phyloP scores from a whole-genome alignment of 2,329 filamentous ascomycete species.

The Diaporthe capsici region DNA sequence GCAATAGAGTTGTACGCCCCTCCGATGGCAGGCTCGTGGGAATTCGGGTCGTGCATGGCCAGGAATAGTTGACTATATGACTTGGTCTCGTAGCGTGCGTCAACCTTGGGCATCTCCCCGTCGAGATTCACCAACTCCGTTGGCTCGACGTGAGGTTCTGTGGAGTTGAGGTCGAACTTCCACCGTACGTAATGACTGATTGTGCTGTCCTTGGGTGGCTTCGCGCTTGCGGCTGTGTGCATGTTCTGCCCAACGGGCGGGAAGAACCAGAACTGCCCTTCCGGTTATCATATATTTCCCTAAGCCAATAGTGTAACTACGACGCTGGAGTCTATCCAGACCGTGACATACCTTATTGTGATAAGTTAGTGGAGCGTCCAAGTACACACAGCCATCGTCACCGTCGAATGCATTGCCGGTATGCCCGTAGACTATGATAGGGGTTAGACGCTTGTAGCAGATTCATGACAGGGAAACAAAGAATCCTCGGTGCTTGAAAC shows the following conservation, averaged over 20 bases:
- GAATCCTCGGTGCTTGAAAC: neutral
- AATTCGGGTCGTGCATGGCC: conserved; percentile 37
- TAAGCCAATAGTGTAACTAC: neutral
- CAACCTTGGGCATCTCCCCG: conserved; percentile 36
- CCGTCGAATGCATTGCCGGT: conserved; percentile 35
- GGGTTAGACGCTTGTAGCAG: neutral
- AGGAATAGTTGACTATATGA: conserved; percentile 24
- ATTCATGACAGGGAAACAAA: no score
- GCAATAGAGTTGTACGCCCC: conserved; percentile 35
- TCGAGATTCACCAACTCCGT: conserved; percentile 29
- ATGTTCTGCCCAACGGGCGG: conserved; percentile 28
- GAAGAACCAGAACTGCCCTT: conserved; percentile 35
- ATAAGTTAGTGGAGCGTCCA: conserved; percentile 30
- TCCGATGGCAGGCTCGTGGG: conserved; percentile 31
- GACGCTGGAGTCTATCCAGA: neutral
- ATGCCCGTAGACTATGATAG: conserved; percentile 21
- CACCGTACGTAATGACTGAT: conserved; percentile 36
- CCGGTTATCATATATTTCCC: neutral
- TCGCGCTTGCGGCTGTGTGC: conserved; percentile 34
- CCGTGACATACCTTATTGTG: conserved; percentile 30
- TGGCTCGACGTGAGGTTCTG: conserved; percentile 11
- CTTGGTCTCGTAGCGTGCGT: conserved; percentile 27
- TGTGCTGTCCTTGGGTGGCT: conserved; percentile 10
- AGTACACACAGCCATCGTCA: conserved; percentile 29
- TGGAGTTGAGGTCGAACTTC: conserved; percentile 32